A percentile compares a stretch with the other conserved stretches of the same genome.
Conservation (phyloP, 331 rosid genomes). For the Malus hybrid region DNA sequence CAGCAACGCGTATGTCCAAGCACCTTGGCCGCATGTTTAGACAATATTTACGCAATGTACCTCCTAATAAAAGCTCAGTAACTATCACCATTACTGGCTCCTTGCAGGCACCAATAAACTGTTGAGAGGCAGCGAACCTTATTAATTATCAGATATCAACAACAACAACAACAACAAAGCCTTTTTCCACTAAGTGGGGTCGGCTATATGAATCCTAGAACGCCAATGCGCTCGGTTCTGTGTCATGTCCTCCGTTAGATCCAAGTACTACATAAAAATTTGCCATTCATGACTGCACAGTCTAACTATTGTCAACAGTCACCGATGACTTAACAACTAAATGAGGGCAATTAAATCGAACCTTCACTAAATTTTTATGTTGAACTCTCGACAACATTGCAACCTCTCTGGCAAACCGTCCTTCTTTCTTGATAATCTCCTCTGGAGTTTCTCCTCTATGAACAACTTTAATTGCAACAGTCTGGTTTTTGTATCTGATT, state of each 20-base stretch:
- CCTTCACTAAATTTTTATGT: constrained; percentile 90
- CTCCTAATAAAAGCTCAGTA: constrained; percentile 80
- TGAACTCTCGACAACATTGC: constrained; percentile 86
- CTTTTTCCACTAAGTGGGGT: too few species aligned
- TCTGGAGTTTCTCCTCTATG: constrained; percentile 73
- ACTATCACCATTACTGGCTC: constrained; percentile 92
- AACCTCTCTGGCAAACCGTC: constrained; percentile 81
- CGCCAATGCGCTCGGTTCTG: too few species aligned
- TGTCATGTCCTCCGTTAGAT: too few species aligned
- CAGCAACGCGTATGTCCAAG: constrained; percentile 69
- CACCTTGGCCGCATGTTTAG: constrained; percentile 76
- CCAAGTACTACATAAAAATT: constrained; percentile 2
- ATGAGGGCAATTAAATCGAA: constrained; percentile 20
- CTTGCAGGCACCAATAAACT: constrained; percentile 93
- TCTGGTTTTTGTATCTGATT: constrained; percentile 72
- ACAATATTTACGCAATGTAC: constrained; percentile 78
- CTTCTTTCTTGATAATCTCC: constrained; percentile 68
- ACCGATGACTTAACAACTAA: background rate
- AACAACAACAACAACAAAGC: too few species aligned
- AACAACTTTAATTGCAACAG: constrained; percentile 78
- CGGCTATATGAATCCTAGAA: too few species aligned
- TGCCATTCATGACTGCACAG: background rate
- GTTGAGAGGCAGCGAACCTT: constrained; percentile 29
- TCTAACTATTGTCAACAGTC: background rate
- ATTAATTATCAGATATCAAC: constrained; percentile 22